phyloP scores from a whole-genome alignment of 2,329 filamentous ascomycete species.

The Penicillium sp. region DNA sequence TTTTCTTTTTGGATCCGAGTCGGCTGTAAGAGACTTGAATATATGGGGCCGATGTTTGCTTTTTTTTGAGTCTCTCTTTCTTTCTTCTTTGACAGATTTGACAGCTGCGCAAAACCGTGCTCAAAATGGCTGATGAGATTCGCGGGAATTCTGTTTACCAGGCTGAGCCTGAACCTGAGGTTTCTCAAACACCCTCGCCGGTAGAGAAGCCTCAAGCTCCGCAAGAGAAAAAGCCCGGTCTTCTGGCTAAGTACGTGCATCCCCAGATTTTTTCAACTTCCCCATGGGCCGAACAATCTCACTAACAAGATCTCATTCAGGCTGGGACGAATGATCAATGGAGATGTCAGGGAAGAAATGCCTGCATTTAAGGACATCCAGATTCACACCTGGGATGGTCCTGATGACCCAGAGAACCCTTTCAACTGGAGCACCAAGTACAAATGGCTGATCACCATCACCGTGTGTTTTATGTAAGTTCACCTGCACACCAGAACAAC shows the following conservation, averaged over 20 bases:
- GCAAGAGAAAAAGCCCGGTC: neutral
- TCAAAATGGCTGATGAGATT: conserved; percentile 6
- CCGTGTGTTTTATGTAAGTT: conserved; percentile 42
- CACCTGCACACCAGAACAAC: neutral
- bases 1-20: neutral
- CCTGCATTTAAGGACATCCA: conserved; percentile 14
- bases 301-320: neutral
- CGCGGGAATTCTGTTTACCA: conserved; percentile 5
- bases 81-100: neutral
- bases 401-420: conserved; percentile 25
- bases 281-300: neutral
- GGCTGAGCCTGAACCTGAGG: neutral
- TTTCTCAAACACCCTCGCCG: neutral
- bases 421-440: conserved; percentile 44
- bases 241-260: conserved; percentile 2
- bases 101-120: neutral
- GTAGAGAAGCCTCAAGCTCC: neutral
- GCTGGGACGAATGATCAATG: neutral
- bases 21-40: neutral
- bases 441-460: conserved; percentile 46
- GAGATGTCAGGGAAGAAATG: conserved; percentile 1
- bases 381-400: conserved; percentile 31
- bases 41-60: neutral
- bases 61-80: neutral
- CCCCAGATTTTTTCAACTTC: neutral